Conservation (phyloP, 139 green algal species). For the Marvania coccoides region DNA sequence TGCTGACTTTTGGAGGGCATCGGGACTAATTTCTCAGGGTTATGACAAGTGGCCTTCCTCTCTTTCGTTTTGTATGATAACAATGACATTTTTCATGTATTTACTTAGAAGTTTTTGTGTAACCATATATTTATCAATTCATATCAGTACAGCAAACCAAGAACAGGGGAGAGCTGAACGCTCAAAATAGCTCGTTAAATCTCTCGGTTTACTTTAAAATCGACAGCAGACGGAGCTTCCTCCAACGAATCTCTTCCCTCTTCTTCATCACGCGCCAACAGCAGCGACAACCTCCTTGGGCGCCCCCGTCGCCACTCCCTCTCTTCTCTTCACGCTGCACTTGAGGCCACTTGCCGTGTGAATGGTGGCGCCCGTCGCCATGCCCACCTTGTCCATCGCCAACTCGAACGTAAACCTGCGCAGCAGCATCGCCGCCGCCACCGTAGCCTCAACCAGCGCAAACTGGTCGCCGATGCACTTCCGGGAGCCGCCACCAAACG, state of each 20-base stretch:
- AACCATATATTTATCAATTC: too few relatives aligned
- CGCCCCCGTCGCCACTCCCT: background rate
- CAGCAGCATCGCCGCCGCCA: conserved; percentile 81
- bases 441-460: conserved; percentile 78
- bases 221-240: too few relatives aligned
- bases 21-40: too few relatives aligned
- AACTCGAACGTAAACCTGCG: conserved; percentile 56
- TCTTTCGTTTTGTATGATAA: too few relatives aligned
- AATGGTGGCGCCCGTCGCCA: conserved; percentile 94
- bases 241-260: too few relatives aligned
- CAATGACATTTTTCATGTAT: too few relatives aligned
- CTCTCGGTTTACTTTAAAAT: too few relatives aligned
- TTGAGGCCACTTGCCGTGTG: conserved; percentile 90
- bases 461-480: conserved; percentile 99
- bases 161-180: background rate
- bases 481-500: conserved; percentile 85
- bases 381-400: conserved; percentile 44
- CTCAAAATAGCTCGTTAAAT: background rate
- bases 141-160: too few relatives aligned
- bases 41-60: too few relatives aligned
- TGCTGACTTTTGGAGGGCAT: too few relatives aligned
- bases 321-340: conserved; percentile 25
- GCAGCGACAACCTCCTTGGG: background rate
- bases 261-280: background rate
- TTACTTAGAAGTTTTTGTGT: too few relatives aligned